Evolutionary conservation across 176 grass and related monocot genomes (phyloP), one percentile per base, ranked within the genome.

Genomic region (Carex cristatella): DNA sequence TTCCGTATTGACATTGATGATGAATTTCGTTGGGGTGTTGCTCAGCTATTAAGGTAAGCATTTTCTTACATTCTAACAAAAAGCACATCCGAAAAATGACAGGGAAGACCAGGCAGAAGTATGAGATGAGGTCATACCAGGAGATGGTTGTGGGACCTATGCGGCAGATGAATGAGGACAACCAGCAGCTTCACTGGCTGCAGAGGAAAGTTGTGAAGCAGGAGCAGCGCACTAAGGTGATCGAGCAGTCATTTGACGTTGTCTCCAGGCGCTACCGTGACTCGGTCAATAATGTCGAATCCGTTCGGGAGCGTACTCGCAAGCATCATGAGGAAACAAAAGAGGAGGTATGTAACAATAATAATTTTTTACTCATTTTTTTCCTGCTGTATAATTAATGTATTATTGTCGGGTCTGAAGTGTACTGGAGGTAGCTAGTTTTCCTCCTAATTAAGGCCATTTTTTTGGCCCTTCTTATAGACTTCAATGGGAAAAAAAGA

Each of bases 141-240:
- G 91, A 99, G 84, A 95, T 91, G 96, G 91, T 99, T 83, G 93
- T 99, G 13, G 78, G 65, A 14, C 90, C 83, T 15, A 88, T 99
- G 96, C 91, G 90, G 58, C 85, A 95, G 66, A 98, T 98, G 96
- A 92, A 79, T 60, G 93, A 95, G 82, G 93, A 98, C 14, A 98
- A 95, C 65, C 93, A 99, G n/a, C 71, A 89, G 19, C 80, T 99
- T 12, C 70, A 88, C 83, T 89, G 72, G 74, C 81, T 95, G 32
- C 91, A 89, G 85, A 90, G 90, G 64, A 94, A 87, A 58, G 66
- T 92, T 48, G 91, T 88, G 69, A 94, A 89, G 84, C 80, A 79
- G 55, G 81, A 92, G 76, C 82, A 90, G 61, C 71, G 1, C n/a
- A 84, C 85, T 31, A 95, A 99, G 89, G 84, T 5, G 84, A 90